Base-by-base conservation (phyloP, 192 early-diverging fungal species). In the Coemansia sp. region DNA sequence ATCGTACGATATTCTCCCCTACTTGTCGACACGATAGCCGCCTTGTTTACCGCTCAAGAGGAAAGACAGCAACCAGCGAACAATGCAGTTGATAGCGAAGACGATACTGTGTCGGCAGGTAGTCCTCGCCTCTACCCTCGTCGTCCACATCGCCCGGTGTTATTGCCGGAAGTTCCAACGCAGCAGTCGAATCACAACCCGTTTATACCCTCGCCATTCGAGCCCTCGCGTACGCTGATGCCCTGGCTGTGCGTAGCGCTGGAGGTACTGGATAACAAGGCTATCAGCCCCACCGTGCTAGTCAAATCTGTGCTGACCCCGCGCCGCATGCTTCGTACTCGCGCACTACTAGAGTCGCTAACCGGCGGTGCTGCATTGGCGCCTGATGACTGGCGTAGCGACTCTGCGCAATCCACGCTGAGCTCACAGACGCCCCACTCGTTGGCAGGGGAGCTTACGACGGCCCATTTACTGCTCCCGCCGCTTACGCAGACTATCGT, bases 221-320 rank as follows among this genome's bases (percentile, higher is more conserved):
- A 73, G 52, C 38, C 72, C 6, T 72, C 71, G 18, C 66, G 65
- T 13, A 73, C 82, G 42, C 64, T 72, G 72, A 69, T 64, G 64
- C 82, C 82, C 38, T 79, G 76, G 70, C 59, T 78, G 26, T 73
- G 73, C 39, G 65, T 66, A 6, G 70, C 70, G 16, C 61, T 75
- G 47, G 74, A 76, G 34, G 36, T 76, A 0, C 68, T 83, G 25
- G 35, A 41, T 41, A 83, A 83, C 68, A 83, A 83, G 61, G 82
- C 82, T 0, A 70, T 83, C n/a, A 66, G 73, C 55, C 82, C 82
- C 5, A 79, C 76, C 0, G 36, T 59, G 36, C 66, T 83, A 25
- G 82, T 70, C 14, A 70, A 75, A 21, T 75, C 82, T 0, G 66
- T 69, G 53, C 73, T 83, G 26, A 73, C 70, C 18, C 82, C 82